Evolutionary conservation across 2,329 filamentous ascomycete species (phyloP).

Genomic region (Microdochium trichocladiopsis): DNA sequence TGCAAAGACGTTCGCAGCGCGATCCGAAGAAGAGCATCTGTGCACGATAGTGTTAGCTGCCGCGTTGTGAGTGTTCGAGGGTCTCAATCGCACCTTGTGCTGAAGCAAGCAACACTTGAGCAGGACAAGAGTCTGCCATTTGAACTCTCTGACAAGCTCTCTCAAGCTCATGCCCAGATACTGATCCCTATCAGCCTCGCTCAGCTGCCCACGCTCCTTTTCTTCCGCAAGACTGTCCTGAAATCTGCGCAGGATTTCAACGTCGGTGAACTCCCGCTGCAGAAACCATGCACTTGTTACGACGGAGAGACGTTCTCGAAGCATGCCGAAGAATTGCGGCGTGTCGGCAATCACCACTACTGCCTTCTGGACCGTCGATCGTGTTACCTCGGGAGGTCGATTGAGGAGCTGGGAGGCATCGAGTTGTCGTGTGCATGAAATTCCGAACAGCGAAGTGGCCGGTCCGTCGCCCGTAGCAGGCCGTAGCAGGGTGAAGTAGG

Average conservation of each 20-base stretch:
- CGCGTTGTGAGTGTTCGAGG: neutral
- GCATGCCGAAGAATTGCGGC: constrained; percentile 81
- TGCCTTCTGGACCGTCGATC: constrained; percentile 95
- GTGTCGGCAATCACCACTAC: constrained; percentile 92
- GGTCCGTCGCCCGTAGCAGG: constrained; percentile 46
- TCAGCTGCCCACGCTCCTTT: constrained; percentile 46
- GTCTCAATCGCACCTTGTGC: constrained; percentile 61
- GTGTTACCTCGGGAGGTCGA: constrained; percentile 82
- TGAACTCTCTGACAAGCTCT: constrained; percentile 90
- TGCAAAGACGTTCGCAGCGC: constrained; percentile 91
- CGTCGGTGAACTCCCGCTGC: constrained; percentile 85
- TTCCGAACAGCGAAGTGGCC: constrained; percentile 85
- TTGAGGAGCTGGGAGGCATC: constrained; percentile 71
- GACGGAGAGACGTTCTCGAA: constrained; percentile 82
- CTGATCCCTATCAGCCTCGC: constrained; percentile 70
- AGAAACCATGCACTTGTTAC: constrained; percentile 96
- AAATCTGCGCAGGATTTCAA: constrained; percentile 83
- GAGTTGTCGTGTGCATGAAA: constrained; percentile 89
- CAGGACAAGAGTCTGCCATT: constrained; percentile 86
- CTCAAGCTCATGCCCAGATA: constrained; percentile 84
- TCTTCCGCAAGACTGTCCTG: constrained; percentile 78
- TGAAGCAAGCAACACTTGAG: constrained; percentile 92
- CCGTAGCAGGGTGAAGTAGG: constrained; percentile 87
- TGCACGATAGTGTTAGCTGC: constrained; percentile 4
- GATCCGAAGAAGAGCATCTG: constrained; percentile 98